Conservation (phyloP, 352 stramenopile genomes). For the Pythium periplocum region DNA sequence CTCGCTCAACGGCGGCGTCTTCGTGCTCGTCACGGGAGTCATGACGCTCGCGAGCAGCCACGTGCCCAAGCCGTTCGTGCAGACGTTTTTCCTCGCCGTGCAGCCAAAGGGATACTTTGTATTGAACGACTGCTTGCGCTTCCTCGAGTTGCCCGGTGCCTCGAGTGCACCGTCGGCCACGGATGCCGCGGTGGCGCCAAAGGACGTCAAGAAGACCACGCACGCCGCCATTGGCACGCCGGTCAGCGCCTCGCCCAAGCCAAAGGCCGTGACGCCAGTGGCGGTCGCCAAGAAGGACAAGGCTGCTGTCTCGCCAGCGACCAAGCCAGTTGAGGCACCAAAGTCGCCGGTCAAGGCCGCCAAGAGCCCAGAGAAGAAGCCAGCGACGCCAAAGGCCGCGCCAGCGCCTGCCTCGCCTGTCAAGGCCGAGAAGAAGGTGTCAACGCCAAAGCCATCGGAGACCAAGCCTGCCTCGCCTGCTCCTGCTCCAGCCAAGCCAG, state of each 20-base stretch:
- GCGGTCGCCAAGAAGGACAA: slow-evolving; percentile 23
- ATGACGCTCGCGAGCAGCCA: slow-evolving; percentile 63
- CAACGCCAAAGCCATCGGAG: slow-evolving; percentile 26
- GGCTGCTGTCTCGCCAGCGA: neutral
- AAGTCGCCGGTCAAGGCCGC: slow-evolving; percentile 10
- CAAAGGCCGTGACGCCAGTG: slow-evolving; percentile 11
- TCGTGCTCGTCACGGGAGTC: slow-evolving; percentile 84
- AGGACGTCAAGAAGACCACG: slow-evolving; percentile 23
- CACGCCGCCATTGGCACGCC: slow-evolving; percentile 38
- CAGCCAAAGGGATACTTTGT: slow-evolving; percentile 88
- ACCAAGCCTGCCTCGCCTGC: slow-evolving; percentile 25
- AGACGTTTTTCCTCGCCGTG: slow-evolving; percentile 85
- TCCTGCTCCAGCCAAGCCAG: slow-evolving; percentile 19
- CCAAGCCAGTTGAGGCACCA: slow-evolving; percentile 1
- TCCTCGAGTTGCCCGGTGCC: slow-evolving; percentile 58
- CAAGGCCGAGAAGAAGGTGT: slow-evolving; percentile 38
- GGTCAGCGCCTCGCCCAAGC: slow-evolving; percentile 15
- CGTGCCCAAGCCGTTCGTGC: slow-evolving; percentile 72
- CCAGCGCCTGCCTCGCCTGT: slow-evolving; percentile 21
- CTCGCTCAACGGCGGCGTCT: slow-evolving; percentile 60
- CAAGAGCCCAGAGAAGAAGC: slow-evolving; percentile 5
- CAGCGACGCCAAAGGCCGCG: slow-evolving; percentile 21
- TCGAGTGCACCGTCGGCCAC: slow-evolving; percentile 16
- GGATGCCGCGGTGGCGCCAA: slow-evolving; percentile 17
- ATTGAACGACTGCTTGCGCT: slow-evolving; percentile 82